Conservation (phyloP, 495 filamentous ascomycete genomes). For the Delitschia confertaspora region DNA sequence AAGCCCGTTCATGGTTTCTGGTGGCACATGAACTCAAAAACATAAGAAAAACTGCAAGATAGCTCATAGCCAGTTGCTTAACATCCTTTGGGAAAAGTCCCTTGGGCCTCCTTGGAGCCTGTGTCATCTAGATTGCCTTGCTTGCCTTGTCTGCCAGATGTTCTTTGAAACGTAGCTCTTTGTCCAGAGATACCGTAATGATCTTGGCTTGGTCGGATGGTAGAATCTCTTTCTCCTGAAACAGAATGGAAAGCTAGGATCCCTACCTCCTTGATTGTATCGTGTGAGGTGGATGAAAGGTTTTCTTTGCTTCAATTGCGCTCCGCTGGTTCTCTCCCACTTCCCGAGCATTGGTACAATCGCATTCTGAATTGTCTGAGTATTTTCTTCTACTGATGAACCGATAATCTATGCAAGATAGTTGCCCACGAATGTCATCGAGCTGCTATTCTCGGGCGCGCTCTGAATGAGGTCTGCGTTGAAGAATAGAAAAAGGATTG, state of each 20-base stretch:
- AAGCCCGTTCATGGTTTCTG: no score
- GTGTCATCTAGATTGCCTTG: constrained; percentile 12
- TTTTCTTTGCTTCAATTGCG: constrained; percentile 14
- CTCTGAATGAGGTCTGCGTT: constrained; percentile 30
- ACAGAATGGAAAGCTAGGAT: constrained; percentile 4
- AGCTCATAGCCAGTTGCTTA: constrained; percentile 13
- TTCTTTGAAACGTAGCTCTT: constrained; percentile 21
- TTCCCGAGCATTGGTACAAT: constrained; percentile 20
- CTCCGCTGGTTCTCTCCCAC: constrained; percentile 23
- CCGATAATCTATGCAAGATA: constrained; percentile 24
- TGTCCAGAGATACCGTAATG: constrained; percentile 21
- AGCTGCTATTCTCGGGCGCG: constrained; percentile 10
- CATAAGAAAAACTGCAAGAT: no score
- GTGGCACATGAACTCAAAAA: no score
- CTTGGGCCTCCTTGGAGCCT: constrained; percentile 7
- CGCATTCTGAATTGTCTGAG: constrained; percentile 11
- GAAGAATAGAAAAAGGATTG: constrained; percentile 33
- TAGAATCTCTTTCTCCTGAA: constrained; percentile 17
- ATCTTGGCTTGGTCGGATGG: constrained; percentile 21
- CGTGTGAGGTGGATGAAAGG: constrained; percentile 26
- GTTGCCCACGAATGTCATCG: constrained; percentile 28
- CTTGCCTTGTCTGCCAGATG: constrained; percentile 12
- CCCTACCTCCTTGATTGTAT: constrained; percentile 1
- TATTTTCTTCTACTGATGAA: constrained; percentile 19
- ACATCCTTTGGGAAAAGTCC: constrained; percentile 11